phyloP scores from a whole-genome alignment of 2,329 filamentous ascomycete species.

The Fusarium dimerum region DNA sequence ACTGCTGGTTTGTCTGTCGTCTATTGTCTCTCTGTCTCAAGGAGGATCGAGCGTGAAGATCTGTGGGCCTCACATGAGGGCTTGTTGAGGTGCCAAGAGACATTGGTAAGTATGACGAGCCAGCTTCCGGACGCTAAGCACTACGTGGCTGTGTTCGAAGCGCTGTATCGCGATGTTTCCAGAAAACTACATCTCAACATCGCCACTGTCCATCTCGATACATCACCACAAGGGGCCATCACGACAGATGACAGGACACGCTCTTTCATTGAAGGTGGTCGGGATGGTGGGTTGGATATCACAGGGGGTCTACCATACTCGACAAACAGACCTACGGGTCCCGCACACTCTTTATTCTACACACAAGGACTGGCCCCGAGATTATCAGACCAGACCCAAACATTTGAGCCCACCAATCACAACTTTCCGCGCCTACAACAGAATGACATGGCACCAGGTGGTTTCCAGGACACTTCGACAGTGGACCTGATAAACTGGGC shows the following conservation, averaged over 20 bases:
- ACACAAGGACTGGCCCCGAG: too few species aligned
- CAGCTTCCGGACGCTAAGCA: slow-evolving; percentile 20
- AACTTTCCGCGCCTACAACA: not conserved
- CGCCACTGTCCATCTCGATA: not conserved
- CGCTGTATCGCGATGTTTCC: slow-evolving; percentile 5
- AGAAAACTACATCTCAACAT: slow-evolving; percentile 5
- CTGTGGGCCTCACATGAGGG: slow-evolving; percentile 4
- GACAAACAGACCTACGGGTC: too few species aligned
- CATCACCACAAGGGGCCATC: not conserved
- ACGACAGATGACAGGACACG: not conserved
- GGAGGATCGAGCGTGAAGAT: slow-evolving; percentile 2
- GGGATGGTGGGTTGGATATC: too few species aligned
- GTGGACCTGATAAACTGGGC: slow-evolving; percentile 10
- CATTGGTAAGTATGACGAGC: not conserved
- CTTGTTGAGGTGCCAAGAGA: not conserved
- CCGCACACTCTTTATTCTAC: too few species aligned
- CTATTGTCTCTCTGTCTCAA: slow-evolving; percentile 26
- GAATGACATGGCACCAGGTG: accelerated
- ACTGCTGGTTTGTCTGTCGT: slow-evolving; percentile 44
- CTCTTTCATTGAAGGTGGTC: not conserved
- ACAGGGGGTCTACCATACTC: too few species aligned
- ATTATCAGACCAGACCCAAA: too few species aligned
- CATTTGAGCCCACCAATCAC: not conserved
- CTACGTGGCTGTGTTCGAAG: slow-evolving; percentile 23
- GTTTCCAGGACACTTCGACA: slow-evolving; percentile 3